These are phyloP conservation scores for Peniophora sp. DNA, from an alignment of 1,284 basidiomycete genomes.

Conservation along the genomic window DNA sequence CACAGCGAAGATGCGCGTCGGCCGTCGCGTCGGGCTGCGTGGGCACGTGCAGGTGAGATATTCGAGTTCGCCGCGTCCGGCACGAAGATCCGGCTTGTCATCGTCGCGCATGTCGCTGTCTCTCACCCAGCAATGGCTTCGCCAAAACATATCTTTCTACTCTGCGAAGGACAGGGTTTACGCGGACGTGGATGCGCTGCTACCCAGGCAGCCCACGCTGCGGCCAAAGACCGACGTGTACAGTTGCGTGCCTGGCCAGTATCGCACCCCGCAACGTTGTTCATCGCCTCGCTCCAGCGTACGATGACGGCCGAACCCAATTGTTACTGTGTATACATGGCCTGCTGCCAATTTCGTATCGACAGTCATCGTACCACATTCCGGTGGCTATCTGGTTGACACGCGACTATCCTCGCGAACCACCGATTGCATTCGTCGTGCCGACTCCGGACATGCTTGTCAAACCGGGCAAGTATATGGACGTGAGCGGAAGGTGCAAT, in stretches of 20 bases:
- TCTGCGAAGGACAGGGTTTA: conserved; percentile 42
- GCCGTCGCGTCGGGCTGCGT: no score
- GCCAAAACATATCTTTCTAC: conserved; percentile 63
- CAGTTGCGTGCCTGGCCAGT: conserved; percentile 41
- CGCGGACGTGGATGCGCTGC: conserved; percentile 58
- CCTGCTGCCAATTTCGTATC: conserved; percentile 82
- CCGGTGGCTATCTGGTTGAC: conserved; percentile 88
- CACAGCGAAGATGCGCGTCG: no score
- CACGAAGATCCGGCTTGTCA: no score
- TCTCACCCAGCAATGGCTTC: conserved; percentile 56
- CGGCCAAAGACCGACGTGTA: conserved; percentile 90
- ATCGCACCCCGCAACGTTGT: conserved; percentile 7
- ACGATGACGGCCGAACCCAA: conserved; percentile 90
- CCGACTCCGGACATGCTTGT: conserved; percentile 93
- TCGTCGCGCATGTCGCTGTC: conserved; percentile 26
- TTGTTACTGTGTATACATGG: conserved; percentile 88
- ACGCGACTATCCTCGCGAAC: conserved; percentile 69
- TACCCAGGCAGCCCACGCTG: conserved; percentile 58
- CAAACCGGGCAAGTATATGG: conserved; percentile 67
- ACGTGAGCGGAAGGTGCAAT: conserved; percentile 73
- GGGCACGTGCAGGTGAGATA: no score
- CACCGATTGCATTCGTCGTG: conserved; percentile 90
- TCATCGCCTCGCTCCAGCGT: conserved; percentile 43
- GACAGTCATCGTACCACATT: conserved; percentile 82
- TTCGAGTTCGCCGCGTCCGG: no score